A percentile compares a stretch with the other conserved stretches of the same genome.
Evolutionary conservation across 2,329 filamentous ascomycete genomes (phyloP).

Genomic region (Microdochium nivale): DNA sequence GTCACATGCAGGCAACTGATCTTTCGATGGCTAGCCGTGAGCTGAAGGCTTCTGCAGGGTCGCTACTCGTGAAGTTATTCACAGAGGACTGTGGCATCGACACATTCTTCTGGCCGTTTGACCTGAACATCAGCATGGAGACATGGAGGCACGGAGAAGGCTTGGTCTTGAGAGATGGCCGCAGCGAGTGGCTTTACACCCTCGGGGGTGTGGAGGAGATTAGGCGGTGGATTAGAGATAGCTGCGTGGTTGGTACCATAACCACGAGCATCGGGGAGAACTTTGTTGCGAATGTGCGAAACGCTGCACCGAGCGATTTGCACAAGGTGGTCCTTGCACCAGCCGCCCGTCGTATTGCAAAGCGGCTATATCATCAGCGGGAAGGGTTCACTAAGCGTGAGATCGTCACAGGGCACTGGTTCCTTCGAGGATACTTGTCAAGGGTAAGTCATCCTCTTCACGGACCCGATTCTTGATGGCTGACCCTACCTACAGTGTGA

Average conservation of each 20-base stretch:
- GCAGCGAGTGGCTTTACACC: conserved; percentile 20
- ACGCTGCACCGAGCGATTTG: conserved; percentile 8
- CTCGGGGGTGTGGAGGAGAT: conserved; percentile 12
- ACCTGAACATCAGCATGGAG: conserved; percentile 12
- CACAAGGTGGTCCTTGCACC: conserved; percentile 12
- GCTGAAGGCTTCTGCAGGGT: conserved; percentile 17
- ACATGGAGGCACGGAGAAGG: conserved; percentile 17
- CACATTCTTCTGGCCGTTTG: conserved; percentile 18
- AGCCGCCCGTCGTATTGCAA: conserved; percentile 16
- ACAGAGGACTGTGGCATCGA: conserved; percentile 18
- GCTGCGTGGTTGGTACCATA: conserved; percentile 14
- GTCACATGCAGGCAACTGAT: conserved; percentile 17
- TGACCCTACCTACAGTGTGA: not conserved
- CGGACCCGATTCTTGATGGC: not conserved
- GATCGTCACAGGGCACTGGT: conserved; percentile 14
- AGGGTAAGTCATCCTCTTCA: conserved; percentile 14
- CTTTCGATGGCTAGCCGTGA: conserved; percentile 16
- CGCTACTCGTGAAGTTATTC: conserved; percentile 17
- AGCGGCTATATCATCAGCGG: conserved; percentile 16
- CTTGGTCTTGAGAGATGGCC: conserved; percentile 7
- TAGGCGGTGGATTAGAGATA: conserved; percentile 17
- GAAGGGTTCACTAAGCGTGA: conserved; percentile 17
- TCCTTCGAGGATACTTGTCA: conserved; percentile 17
- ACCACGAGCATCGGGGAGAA: conserved; percentile 5
- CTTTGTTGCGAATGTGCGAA: conserved; percentile 12